These are phyloP conservation scores for Calonectria pauciramosa DNA, from an alignment of 2,329 filamentous ascomycete genomes.

Conservation along the genomic window DNA sequence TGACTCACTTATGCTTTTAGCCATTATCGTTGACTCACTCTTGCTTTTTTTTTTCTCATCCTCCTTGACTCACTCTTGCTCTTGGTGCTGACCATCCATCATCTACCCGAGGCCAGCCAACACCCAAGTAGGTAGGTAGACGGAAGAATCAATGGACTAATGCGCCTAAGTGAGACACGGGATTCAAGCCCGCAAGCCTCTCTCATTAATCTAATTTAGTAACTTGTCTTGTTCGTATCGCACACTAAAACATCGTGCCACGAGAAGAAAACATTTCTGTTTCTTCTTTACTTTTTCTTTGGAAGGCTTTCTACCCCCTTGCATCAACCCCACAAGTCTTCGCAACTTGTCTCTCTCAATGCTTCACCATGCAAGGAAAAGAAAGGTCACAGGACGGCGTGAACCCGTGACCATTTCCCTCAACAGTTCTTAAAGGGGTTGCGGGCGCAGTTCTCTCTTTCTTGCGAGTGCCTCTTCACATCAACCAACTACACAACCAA, in stretches of 20 bases:
- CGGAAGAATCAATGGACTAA: not conserved
- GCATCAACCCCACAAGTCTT: not conserved
- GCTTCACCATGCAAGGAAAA: not conserved
- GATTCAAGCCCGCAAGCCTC: not conserved
- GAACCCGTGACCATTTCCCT: not conserved
- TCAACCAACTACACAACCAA: not conserved
- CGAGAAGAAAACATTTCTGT: not conserved
- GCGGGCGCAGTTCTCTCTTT: not conserved
- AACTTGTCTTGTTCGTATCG: not conserved
- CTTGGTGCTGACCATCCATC: not conserved
- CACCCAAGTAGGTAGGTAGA: not conserved
- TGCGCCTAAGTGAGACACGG: not conserved
- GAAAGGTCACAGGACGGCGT: not conserved
- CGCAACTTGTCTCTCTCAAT: not conserved
- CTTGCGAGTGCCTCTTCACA: too few relatives aligned
- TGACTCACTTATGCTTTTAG: not conserved
- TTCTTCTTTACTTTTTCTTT: not conserved
- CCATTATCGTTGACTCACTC: not conserved
- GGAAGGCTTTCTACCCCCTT: not conserved
- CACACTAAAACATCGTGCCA: not conserved
- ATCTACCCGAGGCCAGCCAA: not conserved
- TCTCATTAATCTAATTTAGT: not conserved
- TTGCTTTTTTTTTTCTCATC: not conserved
- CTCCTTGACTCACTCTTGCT: not conserved
- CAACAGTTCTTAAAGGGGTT: not conserved